A percentile compares a stretch with the other conserved stretches of the same genome.
phyloP scores from a whole-genome alignment of 192 early-diverging fungal genomes.

The Pilobolus umbonatus region DNA sequence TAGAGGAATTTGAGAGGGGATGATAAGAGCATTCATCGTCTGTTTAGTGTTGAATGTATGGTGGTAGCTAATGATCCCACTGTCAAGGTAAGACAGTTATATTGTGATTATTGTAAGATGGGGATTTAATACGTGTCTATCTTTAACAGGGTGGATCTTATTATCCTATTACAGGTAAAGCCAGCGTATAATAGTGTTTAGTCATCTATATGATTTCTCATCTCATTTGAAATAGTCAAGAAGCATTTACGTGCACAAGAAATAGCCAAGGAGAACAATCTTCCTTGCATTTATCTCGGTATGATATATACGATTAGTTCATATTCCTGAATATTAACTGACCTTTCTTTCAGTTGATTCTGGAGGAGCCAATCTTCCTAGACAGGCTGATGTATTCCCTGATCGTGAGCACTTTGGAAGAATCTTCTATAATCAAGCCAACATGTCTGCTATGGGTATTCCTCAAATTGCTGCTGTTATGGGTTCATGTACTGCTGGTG shows the following conservation, averaged over 20 bases:
- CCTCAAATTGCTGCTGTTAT: constrained; percentile 97
- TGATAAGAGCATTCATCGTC: constrained; percentile 11
- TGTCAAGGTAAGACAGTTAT: constrained; percentile 64
- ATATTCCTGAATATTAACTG: background rate
- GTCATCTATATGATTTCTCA: background rate
- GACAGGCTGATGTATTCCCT: constrained; percentile 94
- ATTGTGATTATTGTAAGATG: background rate
- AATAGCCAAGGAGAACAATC: constrained; percentile 86
- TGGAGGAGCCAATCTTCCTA: constrained; percentile 92
- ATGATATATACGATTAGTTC: background rate
- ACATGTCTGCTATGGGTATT: constrained; percentile 72
- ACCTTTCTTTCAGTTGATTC: constrained; percentile 85
- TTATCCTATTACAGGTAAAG: constrained; percentile 76
- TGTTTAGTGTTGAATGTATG: constrained; percentile 80
- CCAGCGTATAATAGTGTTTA: background rate
- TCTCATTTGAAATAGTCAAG: constrained; percentile 70
- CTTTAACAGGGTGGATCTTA: constrained; percentile 76
- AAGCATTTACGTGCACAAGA: constrained; percentile 98
- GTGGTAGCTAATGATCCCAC: constrained; percentile 97
- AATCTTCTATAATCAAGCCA: constrained; percentile 92
- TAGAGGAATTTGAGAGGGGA: background rate
- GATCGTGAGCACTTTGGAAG: constrained; percentile 91
- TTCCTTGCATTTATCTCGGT: constrained; percentile 91
- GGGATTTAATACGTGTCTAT: background rate
- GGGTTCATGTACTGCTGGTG: constrained; percentile 95